These are phyloP conservation scores for Aspergillus awamori DNA, from an alignment of 2,329 filamentous ascomycete species.

Conservation along the genomic window DNA sequence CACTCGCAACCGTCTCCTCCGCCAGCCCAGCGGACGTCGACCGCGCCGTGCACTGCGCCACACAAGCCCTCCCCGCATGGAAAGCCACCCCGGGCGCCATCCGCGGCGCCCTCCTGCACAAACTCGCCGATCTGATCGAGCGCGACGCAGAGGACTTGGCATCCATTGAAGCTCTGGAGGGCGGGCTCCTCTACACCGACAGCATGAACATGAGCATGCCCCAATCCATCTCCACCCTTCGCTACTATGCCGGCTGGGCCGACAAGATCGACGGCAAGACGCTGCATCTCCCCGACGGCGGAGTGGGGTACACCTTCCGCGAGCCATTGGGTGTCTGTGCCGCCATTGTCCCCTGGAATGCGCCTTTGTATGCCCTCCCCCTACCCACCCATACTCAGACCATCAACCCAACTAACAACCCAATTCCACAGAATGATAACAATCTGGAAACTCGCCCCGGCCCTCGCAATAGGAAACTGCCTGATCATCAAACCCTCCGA, in stretches of 20 bases:
- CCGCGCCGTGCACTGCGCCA: constrained; percentile 27
- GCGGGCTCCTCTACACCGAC: constrained; percentile 28
- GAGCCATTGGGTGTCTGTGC: constrained; percentile 35
- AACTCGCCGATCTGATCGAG: constrained; percentile 33
- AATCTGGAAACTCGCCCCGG: constrained; percentile 59
- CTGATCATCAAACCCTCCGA: constrained; percentile 72
- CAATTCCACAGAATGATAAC: constrained; percentile 29
- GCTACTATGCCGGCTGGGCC: constrained; percentile 36
- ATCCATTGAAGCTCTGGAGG: constrained; percentile 31
- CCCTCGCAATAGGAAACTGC: constrained; percentile 59
- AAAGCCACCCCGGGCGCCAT: constrained; percentile 22
- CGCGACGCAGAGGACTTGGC: constrained; percentile 30
- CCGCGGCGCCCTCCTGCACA: constrained; percentile 26
- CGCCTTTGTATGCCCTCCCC: constrained; percentile 26
- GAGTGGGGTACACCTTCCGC: constrained; percentile 28
- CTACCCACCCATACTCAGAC: too few relatives aligned
- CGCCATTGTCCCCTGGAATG: constrained; percentile 37
- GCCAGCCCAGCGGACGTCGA: constrained; percentile 31
- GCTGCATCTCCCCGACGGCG: constrained; percentile 25
- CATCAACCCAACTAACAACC: not conserved
- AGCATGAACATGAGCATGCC: constrained; percentile 29
- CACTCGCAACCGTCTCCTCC: constrained; percentile 27
- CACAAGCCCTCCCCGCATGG: constrained; percentile 27
- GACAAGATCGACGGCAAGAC: constrained; percentile 34
- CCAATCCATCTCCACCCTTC: constrained; percentile 25